These are phyloP conservation scores for Elaeis oleifera DNA, from an alignment of 202 grass and related monocot genomes.

Conservation along the genomic window DNA sequence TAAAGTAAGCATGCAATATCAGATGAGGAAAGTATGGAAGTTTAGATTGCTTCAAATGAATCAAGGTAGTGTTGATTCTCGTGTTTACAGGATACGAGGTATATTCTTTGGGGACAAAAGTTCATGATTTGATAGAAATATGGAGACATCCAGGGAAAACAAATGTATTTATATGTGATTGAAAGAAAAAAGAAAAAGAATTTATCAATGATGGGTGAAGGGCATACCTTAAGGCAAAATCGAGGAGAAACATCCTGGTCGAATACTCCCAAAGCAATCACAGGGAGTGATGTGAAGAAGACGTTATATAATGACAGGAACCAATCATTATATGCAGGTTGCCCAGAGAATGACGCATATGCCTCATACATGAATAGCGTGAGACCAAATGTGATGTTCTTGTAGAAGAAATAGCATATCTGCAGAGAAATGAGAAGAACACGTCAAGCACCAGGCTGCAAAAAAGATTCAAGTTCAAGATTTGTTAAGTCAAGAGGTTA, in stretches of 20 bases:
- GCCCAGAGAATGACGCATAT: constrained; percentile 56
- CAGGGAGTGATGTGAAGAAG: constrained; percentile 70
- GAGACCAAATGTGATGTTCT: constrained; percentile 80
- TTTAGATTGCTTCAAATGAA: neutral
- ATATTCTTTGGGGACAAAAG: too few species aligned
- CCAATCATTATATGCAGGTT: constrained; percentile 73
- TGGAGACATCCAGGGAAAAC: too few species aligned
- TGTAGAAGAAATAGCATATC: constrained; percentile 98
- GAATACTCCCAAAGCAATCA: constrained; percentile 71
- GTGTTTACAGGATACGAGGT: too few species aligned
- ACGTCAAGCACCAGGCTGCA: neutral
- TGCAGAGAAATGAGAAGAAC: constrained; percentile 14
- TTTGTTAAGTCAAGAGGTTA: neutral
- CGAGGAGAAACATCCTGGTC: constrained; percentile 80
- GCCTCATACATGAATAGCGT: constrained; percentile 76
- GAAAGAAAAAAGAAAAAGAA: neutral
- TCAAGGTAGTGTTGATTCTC: too few species aligned
- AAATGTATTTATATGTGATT: neutral
- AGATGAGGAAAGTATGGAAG: neutral
- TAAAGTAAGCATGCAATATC: neutral
- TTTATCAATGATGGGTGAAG: too few species aligned
- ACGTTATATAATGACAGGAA: constrained; percentile 49
- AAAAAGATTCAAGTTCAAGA: neutral
- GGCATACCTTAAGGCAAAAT: constrained; percentile 63
- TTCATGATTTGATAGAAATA: too few species aligned